Base-by-base conservation (phyloP, 805 yeast genomes). In the Komagataella mondaviorum region DNA sequence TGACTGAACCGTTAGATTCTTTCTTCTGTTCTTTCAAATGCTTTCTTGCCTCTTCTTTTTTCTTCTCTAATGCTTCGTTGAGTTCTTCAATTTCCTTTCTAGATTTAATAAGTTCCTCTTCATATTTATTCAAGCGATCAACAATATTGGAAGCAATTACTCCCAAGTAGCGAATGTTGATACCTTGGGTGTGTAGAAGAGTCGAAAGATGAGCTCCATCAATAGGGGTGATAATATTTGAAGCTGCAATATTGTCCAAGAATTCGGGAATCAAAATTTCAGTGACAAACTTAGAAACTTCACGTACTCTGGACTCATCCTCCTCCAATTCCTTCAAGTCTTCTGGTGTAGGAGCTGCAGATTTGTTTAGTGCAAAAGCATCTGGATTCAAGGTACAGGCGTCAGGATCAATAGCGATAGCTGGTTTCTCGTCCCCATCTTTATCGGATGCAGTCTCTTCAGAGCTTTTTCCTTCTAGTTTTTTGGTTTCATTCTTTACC, bases 111-210 rank as follows among this genome's bases (percentile, higher is more conserved):
- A 30, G 39, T 14, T 30, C 39, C 4, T 30, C 14, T 30, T 30
- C 39, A n/a, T 20, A 12, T 10, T 24, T 45, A 23, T 14, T 52
- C 51, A 44, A 58, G 57, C 47, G 56, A 56, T 39, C 50, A n/a
- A 57, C 23, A 51, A 66, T 63, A 50, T 64, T 60, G 39, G 63
- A 60, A 20, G 81, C 81, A 56, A 87, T 62, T 16, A 60, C 65
- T 54, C 96, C 96, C 60, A 91, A 73, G 62, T 91, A 91, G 70
- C 98, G 84, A 67, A 90, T 63, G 65, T 88, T 90, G 64, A 91
- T 81, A 72, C 99, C 99, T 51, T 73, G 71, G 55, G 77, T 77
- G 66, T 93, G 99, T 67, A 91, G 66, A 51, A 74, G 63, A 46
- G 73, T 70, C 17, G 86, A 69, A 58, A 93, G 75, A 60, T 89